Evolutionary conservation across 73 alveolate genomes (phyloP).

Genomic region (Paramecium biaurelia): DNA sequence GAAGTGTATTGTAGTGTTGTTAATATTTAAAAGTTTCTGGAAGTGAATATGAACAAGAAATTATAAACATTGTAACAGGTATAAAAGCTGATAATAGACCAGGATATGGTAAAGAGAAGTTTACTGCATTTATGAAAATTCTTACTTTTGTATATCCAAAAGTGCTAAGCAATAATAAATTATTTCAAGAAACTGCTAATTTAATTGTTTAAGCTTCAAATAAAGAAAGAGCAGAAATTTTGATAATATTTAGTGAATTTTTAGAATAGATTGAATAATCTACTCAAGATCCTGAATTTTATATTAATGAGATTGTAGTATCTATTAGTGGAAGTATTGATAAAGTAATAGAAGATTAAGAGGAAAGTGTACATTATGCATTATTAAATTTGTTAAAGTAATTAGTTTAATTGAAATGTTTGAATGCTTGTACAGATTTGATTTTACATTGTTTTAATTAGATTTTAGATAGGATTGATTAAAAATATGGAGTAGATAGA

Average conservation of each 20-base stretch:
- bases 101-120: slow-evolving; percentile 32
- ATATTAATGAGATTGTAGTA: neutral
- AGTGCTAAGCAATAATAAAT: neutral
- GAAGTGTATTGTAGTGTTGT: neutral
- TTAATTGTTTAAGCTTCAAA: slow-evolving; percentile 9
- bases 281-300: neutral
- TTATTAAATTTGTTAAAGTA: neutral
- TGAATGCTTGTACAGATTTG: neutral
- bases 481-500: slow-evolving; percentile 25
- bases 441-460: neutral
- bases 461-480: neutral
- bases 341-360: neutral
- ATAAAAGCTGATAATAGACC: neutral
- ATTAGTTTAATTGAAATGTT: slow-evolving; percentile 10
- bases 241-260: neutral
- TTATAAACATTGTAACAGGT: neutral
- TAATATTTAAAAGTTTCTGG: neutral
- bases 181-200: neutral
- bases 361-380: slow-evolving; percentile 24
- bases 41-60: neutral
- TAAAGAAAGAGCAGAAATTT: neutral
- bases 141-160: neutral
- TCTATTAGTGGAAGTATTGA: neutral
- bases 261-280: neutral
- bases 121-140: neutral